Evolutionary conservation across 2,329 filamentous ascomycete species (phyloP).

Genomic region (Gaeumannomyces sp.): DNA sequence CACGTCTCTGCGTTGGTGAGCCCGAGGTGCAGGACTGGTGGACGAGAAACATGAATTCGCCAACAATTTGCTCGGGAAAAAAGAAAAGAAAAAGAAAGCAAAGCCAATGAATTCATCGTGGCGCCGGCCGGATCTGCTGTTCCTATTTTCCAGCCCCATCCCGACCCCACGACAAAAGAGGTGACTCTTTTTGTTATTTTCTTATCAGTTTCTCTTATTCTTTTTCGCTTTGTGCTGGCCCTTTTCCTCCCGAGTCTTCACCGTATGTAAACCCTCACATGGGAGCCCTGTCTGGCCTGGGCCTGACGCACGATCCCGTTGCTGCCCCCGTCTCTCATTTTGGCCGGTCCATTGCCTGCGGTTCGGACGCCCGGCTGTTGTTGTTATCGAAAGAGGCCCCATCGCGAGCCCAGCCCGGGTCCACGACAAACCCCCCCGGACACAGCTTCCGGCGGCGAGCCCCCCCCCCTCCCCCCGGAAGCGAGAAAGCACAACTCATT

Average conservation of each 20-base stretch:
- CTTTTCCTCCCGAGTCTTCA: neutral
- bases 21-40: too few species aligned
- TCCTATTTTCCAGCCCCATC: neutral
- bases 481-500: slow-evolving; percentile 1
- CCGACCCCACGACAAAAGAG: neutral
- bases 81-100: too few species aligned
- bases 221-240: neutral
- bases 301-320: neutral
- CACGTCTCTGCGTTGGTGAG: too few species aligned
- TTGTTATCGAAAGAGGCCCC: neutral
- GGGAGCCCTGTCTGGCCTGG: too few species aligned
- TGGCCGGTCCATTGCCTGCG: neutral
- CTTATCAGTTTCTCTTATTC: neutral
- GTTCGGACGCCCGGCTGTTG: neutral
- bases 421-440: neutral
- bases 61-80: too few species aligned
- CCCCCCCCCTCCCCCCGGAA: neutral
- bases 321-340: neutral
- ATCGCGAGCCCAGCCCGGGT: neutral
- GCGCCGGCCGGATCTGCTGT: neutral
- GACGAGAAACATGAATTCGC: neutral
- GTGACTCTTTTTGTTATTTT: neutral
- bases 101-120: neutral
- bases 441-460: neutral
- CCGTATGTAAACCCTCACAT: neutral